phyloP scores from a whole-genome alignment of 2,329 filamentous ascomycete species.

The Sporothrix euskadiensis region DNA sequence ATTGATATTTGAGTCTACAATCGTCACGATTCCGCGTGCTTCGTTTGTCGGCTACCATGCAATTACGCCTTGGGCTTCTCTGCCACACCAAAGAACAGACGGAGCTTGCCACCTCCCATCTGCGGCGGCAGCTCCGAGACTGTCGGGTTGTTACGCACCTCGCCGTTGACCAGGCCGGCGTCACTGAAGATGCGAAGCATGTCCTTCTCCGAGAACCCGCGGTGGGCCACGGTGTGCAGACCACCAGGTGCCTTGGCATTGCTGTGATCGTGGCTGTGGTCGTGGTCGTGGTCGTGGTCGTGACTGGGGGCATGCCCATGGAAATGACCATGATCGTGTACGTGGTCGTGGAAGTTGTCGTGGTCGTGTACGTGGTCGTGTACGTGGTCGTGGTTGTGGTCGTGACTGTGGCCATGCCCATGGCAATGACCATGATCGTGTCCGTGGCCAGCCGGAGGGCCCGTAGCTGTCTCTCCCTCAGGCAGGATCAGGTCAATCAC shows the following conservation, averaged over 20 bases:
- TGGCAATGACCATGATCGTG: constrained; percentile 11
- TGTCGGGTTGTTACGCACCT: background rate
- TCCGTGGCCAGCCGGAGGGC: background rate
- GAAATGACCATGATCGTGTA: background rate
- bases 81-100: constrained; percentile 28
- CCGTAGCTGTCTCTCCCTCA: background rate
- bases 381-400: background rate
- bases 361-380: background rate
- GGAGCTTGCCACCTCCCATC: background rate
- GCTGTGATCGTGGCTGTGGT: background rate
- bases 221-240: constrained; percentile 22
- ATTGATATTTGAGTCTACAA: background rate
- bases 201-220: constrained; percentile 29
- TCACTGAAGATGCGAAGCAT: constrained; percentile 28
- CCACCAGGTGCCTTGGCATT: background rate
- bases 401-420: background rate
- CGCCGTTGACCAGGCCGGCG: constrained; percentile 27
- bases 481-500: constrained; percentile 33
- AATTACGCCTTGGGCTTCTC: background rate
- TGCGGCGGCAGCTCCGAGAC: constrained; percentile 6
- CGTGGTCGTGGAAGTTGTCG: background rate
- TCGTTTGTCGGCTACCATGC: background rate
- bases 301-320: background rate
- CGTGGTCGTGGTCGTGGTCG: background rate
- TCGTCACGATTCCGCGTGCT: no score